Evolutionary conservation across 108 stramenopile species (phyloP), one percentile per base, ranked within the genome.

Genomic region (Epithemia pelagica): DNA sequence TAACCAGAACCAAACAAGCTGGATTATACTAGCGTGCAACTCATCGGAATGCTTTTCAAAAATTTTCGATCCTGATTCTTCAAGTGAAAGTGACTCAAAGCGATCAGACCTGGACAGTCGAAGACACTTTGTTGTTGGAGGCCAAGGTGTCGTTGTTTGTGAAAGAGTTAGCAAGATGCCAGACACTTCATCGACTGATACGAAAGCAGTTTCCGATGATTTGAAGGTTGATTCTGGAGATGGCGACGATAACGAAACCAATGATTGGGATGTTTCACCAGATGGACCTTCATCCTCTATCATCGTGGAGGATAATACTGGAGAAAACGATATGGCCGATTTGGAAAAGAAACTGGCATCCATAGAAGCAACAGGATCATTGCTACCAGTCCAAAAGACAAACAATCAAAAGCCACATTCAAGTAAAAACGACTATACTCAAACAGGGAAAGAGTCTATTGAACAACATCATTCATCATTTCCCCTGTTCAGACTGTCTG

Each of bases 301-400:
- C n/a, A n/a, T n/a, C n/a, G n/a, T n/a, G n/a, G n/a, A n/a, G n/a
- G n/a, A n/a, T n/a, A 46, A 46, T 68, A 56, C 32, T 23, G 65
- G 67, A 20, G 72, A 69, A 31, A 54, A 69, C 27, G 72, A 69
- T 23, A 65, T 86, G 64, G 73, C 71, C 68, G 81, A 87, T 57
- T 61, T 94, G 54, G 89, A 90, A 70, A 67, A 70, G 28, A 82
- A 86, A 65, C 54, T 94, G 52, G 63, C 67, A 7, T 77, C 62
- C 57, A 61, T 75, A 61, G 59, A 75, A 71, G 31, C 63, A 56
- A 58, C 37, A 54, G n/a, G n/a, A n/a, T n/a, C n/a, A n/a, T n/a
- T n/a, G n/a, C n/a, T n/a, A n/a, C n/a, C 28, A n/a, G 54, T 25
- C 52, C 63, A 61, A 59, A 72, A 58, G 15, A 46, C 56, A 65